Conservation (phyloP, 148 eudicot species). For the Cornus suecica region DNA sequence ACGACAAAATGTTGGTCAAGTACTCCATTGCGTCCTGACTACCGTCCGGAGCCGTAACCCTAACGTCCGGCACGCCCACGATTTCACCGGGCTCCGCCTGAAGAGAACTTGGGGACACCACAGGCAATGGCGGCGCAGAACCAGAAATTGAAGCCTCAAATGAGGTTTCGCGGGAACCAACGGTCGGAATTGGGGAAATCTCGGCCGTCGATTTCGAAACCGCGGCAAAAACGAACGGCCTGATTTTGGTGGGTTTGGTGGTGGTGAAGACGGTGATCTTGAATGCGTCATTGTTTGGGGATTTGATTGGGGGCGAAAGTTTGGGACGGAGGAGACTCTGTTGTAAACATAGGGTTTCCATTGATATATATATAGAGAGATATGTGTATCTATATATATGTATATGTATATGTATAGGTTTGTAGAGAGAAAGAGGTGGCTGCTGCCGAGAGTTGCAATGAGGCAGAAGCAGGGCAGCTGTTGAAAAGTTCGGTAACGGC, state of each 20-base stretch:
- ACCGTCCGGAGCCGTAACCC: background rate
- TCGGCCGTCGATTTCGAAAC: slow-evolving; percentile 22
- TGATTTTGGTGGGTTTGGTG: background rate
- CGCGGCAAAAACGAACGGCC: slow-evolving; percentile 1
- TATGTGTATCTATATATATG: too few species aligned
- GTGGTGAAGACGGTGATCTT: background rate
- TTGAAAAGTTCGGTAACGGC: too few species aligned
- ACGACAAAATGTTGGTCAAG: slow-evolving; percentile 53
- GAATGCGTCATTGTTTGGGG: background rate
- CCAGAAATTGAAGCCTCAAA: background rate
- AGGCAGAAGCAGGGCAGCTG: background rate
- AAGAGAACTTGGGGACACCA: slow-evolving; percentile 49
- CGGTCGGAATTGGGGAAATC: background rate
- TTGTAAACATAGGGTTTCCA: slow-evolving; percentile 17
- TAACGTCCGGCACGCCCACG: slow-evolving; percentile 42
- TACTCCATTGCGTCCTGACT: slow-evolving; percentile 51
- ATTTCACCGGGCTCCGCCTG: slow-evolving; percentile 58
- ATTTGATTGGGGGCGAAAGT: slow-evolving; percentile 1
- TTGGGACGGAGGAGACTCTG: slow-evolving; percentile 18
- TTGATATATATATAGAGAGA: background rate
- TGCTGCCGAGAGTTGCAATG: background rate
- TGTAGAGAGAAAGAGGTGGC: slow-evolving; percentile 5
- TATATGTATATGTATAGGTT: too few species aligned
- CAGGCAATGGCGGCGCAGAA: slow-evolving; percentile 7
- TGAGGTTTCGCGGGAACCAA: slow-evolving; percentile 13